phyloP scores from a whole-genome alignment of 176 grass and related monocot genomes.

The Dactylis glomerata region DNA sequence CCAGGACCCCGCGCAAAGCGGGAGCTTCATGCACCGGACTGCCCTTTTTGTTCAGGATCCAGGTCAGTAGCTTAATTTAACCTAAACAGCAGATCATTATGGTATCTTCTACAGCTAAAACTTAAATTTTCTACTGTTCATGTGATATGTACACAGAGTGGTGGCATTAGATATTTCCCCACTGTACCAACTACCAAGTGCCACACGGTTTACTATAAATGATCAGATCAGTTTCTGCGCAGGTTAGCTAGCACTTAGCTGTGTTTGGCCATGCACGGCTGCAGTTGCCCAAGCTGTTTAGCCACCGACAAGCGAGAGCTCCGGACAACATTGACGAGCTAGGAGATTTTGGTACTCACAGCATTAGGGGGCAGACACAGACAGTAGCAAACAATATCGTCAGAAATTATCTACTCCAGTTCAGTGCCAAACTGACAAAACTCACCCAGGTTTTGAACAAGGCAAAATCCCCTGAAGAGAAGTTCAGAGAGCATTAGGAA shows the following conservation, averaged over 20 bases:
- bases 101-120: not conserved
- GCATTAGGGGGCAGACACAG: not conserved
- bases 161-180: not conserved
- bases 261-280: constrained; percentile 1
- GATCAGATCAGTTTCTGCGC: not conserved
- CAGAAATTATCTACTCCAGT: not conserved
- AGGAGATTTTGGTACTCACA: not conserved
- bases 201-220: not conserved
- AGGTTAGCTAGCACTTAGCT: constrained; percentile 23
- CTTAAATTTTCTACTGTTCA: not conserved
- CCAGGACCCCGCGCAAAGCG: no score
- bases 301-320: constrained; percentile 1
- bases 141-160: not conserved
- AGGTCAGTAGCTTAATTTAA: not conserved
- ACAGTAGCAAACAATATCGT: not conserved
- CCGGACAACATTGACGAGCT: not conserved
- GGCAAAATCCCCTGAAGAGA: not conserved
- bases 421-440: not conserved
- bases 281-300: not conserved
- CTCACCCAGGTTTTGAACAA: not conserved
- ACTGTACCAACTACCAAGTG: not conserved
- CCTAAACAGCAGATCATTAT: not conserved
- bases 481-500: not conserved
- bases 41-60: not conserved
- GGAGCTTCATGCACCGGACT: no score